A percentile compares a stretch with the other conserved stretches of the same genome.
phyloP scores from a whole-genome alignment of 352 stramenopile genomes.

The Pythium guiyangense region DNA sequence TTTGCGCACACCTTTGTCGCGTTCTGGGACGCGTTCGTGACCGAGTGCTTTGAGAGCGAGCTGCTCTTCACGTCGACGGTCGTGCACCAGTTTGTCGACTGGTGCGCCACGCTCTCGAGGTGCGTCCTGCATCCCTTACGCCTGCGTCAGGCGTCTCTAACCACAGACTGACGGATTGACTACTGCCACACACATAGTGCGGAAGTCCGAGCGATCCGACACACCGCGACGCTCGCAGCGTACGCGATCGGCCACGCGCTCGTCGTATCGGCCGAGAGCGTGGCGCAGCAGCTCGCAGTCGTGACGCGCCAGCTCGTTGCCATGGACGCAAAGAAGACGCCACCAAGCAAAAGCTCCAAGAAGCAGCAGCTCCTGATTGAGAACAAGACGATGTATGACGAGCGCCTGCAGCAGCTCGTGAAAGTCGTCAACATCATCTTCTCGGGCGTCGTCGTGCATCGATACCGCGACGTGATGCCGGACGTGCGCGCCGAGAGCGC shows the following conservation, averaged over 20 bases:
- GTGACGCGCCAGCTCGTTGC: constrained; percentile 69
- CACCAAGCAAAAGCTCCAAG: constrained; percentile 25
- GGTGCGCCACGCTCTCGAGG: constrained; percentile 78
- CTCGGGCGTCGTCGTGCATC: constrained; percentile 72
- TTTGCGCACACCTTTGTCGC: constrained; percentile 64
- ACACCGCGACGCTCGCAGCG: constrained; percentile 68
- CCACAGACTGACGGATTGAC: neutral
- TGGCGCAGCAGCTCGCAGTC: constrained; percentile 61
- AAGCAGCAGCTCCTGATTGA: constrained; percentile 55
- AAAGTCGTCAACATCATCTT: constrained; percentile 67
- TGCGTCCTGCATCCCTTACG: constrained; percentile 9
- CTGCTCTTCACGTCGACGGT: constrained; percentile 71
- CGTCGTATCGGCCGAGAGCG: constrained; percentile 38
- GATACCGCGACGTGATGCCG: constrained; percentile 92
- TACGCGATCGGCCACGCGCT: constrained; percentile 67
- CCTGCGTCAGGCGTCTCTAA: neutral
- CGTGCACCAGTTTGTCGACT: constrained; percentile 65
- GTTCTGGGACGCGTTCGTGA: constrained; percentile 78
- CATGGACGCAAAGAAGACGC: constrained; percentile 18
- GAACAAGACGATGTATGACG: constrained; percentile 67
- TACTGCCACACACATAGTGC: constrained; percentile 27
- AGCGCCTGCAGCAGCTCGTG: constrained; percentile 49
- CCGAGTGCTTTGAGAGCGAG: constrained; percentile 78
- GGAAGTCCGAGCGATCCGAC: constrained; percentile 77
- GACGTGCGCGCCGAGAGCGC: constrained; percentile 87